Evolutionary conservation across 768 basidiomycete genomes (phyloP), one percentile per base, ranked within the genome.

Genomic region (Polyporus arcularius): DNA sequence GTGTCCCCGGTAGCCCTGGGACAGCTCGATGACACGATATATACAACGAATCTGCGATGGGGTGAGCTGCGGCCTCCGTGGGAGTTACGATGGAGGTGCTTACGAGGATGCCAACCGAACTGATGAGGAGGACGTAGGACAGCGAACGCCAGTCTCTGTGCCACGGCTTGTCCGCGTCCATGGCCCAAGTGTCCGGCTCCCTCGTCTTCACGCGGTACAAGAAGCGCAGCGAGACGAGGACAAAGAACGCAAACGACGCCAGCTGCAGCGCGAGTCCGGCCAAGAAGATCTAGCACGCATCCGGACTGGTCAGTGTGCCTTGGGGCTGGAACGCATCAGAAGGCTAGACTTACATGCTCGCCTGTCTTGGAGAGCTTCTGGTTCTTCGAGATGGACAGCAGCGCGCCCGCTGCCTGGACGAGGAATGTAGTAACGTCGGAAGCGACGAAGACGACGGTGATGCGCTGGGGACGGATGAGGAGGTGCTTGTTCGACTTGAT

Each of bases 351-450:
- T 21, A 64, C 63, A 39, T 60, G 63, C 39, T 64, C 63, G 18
- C 63, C 63, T 11, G 50, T 57, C 46, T 57, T 60, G 14, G 52
- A 49, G 2, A 62, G 57, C 26, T 58, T 59, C 21, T 32, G 46
- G 52, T 55, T 54, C 53, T 63, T 72, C 6, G 80, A 79, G 3
- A 77, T 75, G 1, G 81, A 79, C 32, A 85, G 68, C 1, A 75
- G 73, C 1, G 82, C 84, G 30, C 83, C 84, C 14, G 74, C 72
- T 21, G 82, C 82, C 80, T 84, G 58, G 46, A 88, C 80, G 4
- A 86, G 67, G 74, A 91, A 89, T 1, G 88, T 88, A 1, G 78
- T 75, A 46, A 89, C 73, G 68, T 91, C 89, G 10, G 83, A 85
- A 1, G 78, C 74, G 48, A 91, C 76, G 69, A 89, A 91, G 11